phyloP scores from a whole-genome alignment of 768 basidiomycete genomes.

The Panus rudis region DNA sequence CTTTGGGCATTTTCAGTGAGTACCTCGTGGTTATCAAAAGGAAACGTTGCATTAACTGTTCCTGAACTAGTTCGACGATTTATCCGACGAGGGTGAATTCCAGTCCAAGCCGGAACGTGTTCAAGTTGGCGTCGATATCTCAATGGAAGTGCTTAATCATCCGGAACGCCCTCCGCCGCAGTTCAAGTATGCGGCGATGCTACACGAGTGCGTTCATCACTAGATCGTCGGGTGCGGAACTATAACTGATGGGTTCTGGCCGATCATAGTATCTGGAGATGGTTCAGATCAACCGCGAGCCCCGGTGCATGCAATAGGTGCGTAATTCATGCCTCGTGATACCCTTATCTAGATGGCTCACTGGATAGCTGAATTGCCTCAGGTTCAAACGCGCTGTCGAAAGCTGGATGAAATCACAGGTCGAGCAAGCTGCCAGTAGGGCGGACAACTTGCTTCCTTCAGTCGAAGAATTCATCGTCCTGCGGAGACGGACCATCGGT shows the following conservation, averaged over 20 bases:
- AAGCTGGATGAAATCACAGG: conserved; percentile 29
- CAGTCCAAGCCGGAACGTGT: conserved; percentile 29
- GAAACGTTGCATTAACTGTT: neutral
- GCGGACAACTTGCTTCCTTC: conserved; percentile 30
- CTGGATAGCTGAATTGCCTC: conserved; percentile 4
- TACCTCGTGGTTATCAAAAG: conserved; percentile 5
- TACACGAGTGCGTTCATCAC: conserved; percentile 27
- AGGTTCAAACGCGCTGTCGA: conserved; percentile 31
- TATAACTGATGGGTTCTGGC: neutral
- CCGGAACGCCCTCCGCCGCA: conserved; percentile 24
- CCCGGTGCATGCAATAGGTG: conserved; percentile 29
- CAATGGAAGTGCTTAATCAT: conserved; percentile 22
- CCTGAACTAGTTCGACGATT: conserved; percentile 26
- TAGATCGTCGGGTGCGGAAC: neutral
- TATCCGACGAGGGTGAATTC: conserved; percentile 30
- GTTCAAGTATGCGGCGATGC: conserved; percentile 32
- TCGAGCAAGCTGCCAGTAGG: conserved; percentile 28
- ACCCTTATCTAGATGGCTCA: neutral
- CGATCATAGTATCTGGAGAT: conserved; percentile 23
- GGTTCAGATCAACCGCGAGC: conserved; percentile 31
- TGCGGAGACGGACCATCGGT: conserved; percentile 31
- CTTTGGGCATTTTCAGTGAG: conserved; percentile 33
- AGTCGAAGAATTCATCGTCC: conserved; percentile 31
- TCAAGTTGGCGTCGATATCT: conserved; percentile 26
- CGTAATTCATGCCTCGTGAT: neutral